Percentiles rank a stretch among this genome's conserved stretches.
These are phyloP conservation scores for Lachnellula arida DNA, from an alignment of 2,329 filamentous ascomycete genomes.

Conservation along the genomic window DNA sequence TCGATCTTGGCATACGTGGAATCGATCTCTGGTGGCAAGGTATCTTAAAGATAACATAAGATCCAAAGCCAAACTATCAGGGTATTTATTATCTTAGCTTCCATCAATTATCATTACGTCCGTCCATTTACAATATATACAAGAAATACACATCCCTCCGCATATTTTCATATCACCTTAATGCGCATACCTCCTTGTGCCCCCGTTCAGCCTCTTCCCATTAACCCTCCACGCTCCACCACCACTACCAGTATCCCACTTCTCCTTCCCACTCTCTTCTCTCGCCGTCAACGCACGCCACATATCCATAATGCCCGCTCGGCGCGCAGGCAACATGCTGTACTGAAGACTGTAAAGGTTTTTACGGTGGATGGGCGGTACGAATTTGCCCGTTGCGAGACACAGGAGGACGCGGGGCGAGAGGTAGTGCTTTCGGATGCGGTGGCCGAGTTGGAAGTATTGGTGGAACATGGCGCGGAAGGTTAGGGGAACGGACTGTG, in stretches of 20 bases:
- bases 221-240: conserved; percentile 1
- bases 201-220: conserved; percentile 7
- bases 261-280: conserved; percentile 2
- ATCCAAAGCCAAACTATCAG: not conserved
- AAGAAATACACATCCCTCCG: not conserved
- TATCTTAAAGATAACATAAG: no score
- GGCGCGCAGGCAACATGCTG: conserved; percentile 84
- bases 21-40: not conserved
- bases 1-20: not conserved
- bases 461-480: conserved; percentile 95
- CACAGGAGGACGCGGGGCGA: conserved; percentile 84
- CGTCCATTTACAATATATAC: not conserved
- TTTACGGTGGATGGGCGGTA: conserved; percentile 90
- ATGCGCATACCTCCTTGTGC: not conserved
- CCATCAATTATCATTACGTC: not conserved
- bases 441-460: conserved; percentile 90
- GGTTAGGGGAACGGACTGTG: conserved; percentile 80
- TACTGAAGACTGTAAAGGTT: conserved; percentile 96
- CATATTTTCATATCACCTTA: not conserved
- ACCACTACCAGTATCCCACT: not conserved
- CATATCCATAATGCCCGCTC: conserved; percentile 78
- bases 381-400: conserved; percentile 83
- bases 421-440: conserved; percentile 92
- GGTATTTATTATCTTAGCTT: not conserved
- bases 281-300: conserved; percentile 50